Conservation (phyloP, 2,329 filamentous ascomycete genomes). For the Apiospora malaysiana region DNA sequence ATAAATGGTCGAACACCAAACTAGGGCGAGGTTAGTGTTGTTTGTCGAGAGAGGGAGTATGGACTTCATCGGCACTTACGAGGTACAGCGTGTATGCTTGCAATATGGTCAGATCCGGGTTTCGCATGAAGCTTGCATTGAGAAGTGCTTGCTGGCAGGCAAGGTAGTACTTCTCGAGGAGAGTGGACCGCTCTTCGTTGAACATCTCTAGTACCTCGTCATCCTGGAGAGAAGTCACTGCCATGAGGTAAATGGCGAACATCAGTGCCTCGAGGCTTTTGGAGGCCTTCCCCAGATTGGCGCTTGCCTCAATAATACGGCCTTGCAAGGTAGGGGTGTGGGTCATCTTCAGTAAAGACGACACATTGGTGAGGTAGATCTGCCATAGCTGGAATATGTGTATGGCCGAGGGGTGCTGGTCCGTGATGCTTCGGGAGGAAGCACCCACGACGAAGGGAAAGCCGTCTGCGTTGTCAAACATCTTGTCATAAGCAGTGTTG, state of each 20-base stretch:
- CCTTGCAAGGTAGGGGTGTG: conserved; percentile 70
- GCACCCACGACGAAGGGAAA: conserved; percentile 64
- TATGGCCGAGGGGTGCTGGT: conserved; percentile 59
- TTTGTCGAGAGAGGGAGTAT: neutral
- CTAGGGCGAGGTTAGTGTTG: conserved; percentile 42
- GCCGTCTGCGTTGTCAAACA: conserved; percentile 61
- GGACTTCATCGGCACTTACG: conserved; percentile 48
- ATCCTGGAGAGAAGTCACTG: conserved; percentile 63
- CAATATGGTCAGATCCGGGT: conserved; percentile 67
- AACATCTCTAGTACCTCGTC: conserved; percentile 58
- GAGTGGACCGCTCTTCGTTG: conserved; percentile 55
- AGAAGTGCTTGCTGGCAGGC: conserved; percentile 69
- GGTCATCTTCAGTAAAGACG: conserved; percentile 71
- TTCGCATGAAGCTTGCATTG: conserved; percentile 70
- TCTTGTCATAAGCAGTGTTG: conserved; percentile 63
- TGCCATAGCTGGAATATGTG: conserved; percentile 73
- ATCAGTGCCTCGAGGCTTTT: conserved; percentile 69
- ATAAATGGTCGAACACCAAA: conserved; percentile 62
- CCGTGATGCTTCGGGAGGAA: conserved; percentile 48
- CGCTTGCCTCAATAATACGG: conserved; percentile 67
- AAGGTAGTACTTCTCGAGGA: conserved; percentile 60
- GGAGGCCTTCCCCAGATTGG: conserved; percentile 58
- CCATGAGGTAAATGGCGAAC: conserved; percentile 69
- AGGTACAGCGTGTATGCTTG: conserved; percentile 73
- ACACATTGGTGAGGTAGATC: conserved; percentile 71